Percentiles rank a stretch among this genome's conserved stretches.
Conservation (phyloP, 2,329 filamentous ascomycete species). For the Colletotrichum siamense region DNA sequence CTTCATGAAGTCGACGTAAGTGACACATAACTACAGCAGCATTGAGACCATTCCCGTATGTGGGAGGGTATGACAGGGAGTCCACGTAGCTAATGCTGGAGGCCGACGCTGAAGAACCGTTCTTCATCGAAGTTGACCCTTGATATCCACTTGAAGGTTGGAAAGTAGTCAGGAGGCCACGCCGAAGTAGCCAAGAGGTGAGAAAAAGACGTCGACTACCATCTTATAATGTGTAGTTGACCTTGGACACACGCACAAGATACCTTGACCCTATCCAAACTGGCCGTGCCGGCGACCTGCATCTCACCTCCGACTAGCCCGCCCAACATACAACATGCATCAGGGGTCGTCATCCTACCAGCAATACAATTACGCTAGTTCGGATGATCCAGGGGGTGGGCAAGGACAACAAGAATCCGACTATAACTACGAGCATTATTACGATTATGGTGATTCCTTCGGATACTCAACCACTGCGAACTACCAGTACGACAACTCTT, state of each 20-base stretch:
- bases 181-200: no score
- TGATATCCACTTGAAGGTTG: background rate
- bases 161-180: no score
- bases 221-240: background rate
- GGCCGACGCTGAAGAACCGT: background rate
- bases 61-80: background rate
- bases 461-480: background rate
- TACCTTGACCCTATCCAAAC: rapidly evolving
- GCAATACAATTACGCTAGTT: background rate
- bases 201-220: no score
- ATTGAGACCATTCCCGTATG: background rate
- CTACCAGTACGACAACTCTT: background rate
- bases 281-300: background rate
- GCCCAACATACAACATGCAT: background rate
- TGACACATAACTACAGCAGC: background rate
- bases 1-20: background rate
- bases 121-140: background rate
- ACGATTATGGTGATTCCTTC: background rate
- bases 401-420: background rate
- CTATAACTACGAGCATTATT: background rate
- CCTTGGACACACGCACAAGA: background rate
- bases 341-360: background rate
- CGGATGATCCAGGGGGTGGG: background rate
- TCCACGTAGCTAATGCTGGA: background rate
- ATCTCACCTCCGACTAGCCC: rapidly evolving